Evolutionary conservation across 106 monocot species (phyloP), one percentile per base, ranked within the genome.

Genomic region (Narthecium ossifragum): DNA sequence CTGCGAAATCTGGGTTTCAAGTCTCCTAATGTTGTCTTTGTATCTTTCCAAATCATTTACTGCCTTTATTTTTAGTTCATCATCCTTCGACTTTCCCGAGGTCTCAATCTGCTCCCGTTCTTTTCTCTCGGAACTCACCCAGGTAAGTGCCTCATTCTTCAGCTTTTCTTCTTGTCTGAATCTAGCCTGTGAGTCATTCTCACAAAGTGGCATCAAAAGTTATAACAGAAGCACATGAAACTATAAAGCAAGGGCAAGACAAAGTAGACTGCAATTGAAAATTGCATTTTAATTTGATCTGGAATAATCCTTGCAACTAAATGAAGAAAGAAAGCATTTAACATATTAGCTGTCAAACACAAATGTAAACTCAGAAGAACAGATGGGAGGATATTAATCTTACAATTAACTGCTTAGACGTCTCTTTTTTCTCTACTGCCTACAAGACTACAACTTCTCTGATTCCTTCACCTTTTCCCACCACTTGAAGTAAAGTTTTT

Each of bases 1-100:
- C 10, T 79, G 72, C n/a, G 66, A 2, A 26, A 83, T 80, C 66
- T 70, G 75, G 34, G 70, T 63, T 46, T 84, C 88, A 32, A 88
- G 76, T 21, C 60, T 70, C 51, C 67, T 43, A 2, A 84, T 62
- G 18, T 74, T 64, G 20, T 72, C 63, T 72, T 80, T 88, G 60
- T 61, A 71, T 51, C 51, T 76, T 34, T 88, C 83, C 9, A 65
- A 28, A 25, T 77, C 80, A n/a, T 67, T 74, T 56, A 79, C 83
- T 21, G 83, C 75, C 71, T 73, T 70, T 9, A 83, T n/a, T 53
- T 28, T 49, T n/a, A 77, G 52, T 28, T 27, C 59, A 50, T 88
- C 71, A 31, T 88, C 88, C 67, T 74, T 73, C 1, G 66, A 65
- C 58, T 78, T 80, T 41, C 64, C 63, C 5, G 73, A 56, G 6